A percentile compares a stretch with the other conserved stretches of the same genome.
phyloP scores from a whole-genome alignment of 2,329 filamentous ascomycete genomes.

The Alternaria sp. region DNA sequence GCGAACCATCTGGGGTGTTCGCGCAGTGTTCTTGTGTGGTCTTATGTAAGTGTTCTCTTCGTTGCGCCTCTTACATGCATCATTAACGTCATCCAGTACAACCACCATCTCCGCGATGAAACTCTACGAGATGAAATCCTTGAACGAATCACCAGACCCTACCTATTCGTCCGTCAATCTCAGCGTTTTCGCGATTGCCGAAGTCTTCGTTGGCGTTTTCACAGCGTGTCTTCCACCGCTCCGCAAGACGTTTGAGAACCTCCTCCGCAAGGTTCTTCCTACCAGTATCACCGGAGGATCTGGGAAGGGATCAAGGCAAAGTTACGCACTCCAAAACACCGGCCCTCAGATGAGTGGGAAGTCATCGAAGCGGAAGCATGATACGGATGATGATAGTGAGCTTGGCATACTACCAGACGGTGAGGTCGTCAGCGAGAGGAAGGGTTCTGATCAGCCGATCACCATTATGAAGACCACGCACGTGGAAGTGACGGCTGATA shows the following conservation, averaged over 20 bases:
- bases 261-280: conserved; percentile 28
- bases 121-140: conserved; percentile 34
- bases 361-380: conserved; percentile 10
- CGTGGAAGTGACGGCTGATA: conserved; percentile 21
- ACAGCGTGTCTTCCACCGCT: conserved; percentile 38
- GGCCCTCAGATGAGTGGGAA: conserved; percentile 16
- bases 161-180: conserved; percentile 35
- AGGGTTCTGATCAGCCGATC: conserved; percentile 16
- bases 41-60: conserved; percentile 26
- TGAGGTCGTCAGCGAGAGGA: not conserved
- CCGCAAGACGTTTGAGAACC: conserved; percentile 36
- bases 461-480: conserved; percentile 20
- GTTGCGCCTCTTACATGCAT: not conserved
- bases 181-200: conserved; percentile 33
- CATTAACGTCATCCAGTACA: conserved; percentile 23
- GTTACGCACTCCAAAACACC: conserved; percentile 25
- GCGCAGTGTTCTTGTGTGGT: conserved; percentile 37
- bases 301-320: conserved; percentile 22
- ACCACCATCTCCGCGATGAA: conserved; percentile 39
- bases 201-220: conserved; percentile 39
- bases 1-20: conserved; percentile 38
- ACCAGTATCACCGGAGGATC: conserved; percentile 25
- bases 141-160: conserved; percentile 30
- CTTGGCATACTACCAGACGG: conserved; percentile 24
- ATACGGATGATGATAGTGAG: conserved; percentile 29